These are phyloP conservation scores for Oryza australiensis DNA, from an alignment of 176 grass and related monocot genomes.

Conservation along the genomic window DNA sequence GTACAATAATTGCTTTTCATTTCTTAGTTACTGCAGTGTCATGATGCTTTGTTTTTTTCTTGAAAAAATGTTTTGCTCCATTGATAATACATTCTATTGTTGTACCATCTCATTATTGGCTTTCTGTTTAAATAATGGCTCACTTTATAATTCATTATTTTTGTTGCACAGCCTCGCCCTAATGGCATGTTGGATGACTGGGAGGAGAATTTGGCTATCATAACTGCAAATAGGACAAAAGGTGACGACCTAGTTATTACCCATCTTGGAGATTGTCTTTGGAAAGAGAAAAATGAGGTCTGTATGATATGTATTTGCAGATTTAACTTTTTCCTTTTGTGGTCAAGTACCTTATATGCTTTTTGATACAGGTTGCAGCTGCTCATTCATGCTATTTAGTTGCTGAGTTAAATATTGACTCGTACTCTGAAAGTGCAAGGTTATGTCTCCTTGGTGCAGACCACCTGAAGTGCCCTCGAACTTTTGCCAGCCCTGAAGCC, in stretches of 20 bases:
- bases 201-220: constrained; percentile 98
- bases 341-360: constrained; percentile 31
- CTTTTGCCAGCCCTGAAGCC: constrained; percentile 81
- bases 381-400: constrained; percentile 97
- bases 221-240: constrained; percentile 96
- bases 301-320: constrained; percentile 37
- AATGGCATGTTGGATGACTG: constrained; percentile 93
- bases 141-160: constrained; percentile 26
- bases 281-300: constrained; percentile 98
- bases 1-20: constrained; percentile 10
- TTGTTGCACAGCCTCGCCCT: constrained; percentile 41
- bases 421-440: constrained; percentile 85
- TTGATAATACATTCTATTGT: not conserved
- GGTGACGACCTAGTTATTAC: constrained; percentile 89
- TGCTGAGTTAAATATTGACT: constrained; percentile 88
- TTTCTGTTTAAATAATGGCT: constrained; percentile 19
- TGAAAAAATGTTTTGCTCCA: constrained; percentile 1
- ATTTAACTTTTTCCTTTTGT: constrained; percentile 15
- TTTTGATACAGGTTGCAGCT: constrained; percentile 74
- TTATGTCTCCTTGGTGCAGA: constrained; percentile 89
- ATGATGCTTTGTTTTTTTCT: constrained; percentile 13
- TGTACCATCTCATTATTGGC: not conserved
- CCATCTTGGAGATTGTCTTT: constrained; percentile 96
- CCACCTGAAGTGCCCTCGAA: constrained; percentile 93
- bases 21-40: constrained; percentile 32